Percentiles rank a stretch among this genome's conserved stretches.
Evolutionary conservation across 768 basidiomycete species (phyloP).

Genomic region (Antrodiella citrinella): DNA sequence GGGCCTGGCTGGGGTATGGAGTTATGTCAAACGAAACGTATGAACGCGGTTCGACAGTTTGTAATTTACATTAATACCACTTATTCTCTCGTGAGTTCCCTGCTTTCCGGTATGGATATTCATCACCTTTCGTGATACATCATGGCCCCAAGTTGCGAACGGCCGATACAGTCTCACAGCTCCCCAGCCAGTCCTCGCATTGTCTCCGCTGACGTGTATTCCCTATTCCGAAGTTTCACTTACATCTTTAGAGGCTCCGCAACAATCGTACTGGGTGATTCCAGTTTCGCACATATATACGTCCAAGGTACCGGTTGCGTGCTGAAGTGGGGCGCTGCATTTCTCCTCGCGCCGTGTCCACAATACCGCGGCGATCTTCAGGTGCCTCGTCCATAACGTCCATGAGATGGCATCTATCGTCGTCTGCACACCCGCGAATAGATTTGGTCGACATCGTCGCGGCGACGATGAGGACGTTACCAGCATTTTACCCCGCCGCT

Average conservation of each 20-base stretch:
- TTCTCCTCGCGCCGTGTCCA: not conserved
- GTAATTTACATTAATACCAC: constrained; percentile 32
- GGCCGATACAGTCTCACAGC: not conserved
- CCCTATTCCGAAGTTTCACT: not conserved
- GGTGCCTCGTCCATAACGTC: no score
- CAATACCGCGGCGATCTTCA: not conserved
- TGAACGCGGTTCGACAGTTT: constrained; percentile 40
- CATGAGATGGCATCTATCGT: not conserved
- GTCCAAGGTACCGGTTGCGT: not conserved
- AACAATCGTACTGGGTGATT: not conserved
- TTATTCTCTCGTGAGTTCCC: constrained; percentile 20
- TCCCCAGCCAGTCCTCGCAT: not conserved
- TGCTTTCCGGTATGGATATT: constrained; percentile 5
- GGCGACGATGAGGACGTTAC: not conserved
- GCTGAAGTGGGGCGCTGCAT: not conserved
- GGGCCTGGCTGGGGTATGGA: constrained; percentile 87
- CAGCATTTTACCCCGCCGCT: not conserved
- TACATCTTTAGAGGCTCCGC: not conserved
- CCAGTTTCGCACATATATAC: not conserved
- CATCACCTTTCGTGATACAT: constrained; percentile 8
- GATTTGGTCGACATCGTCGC: not conserved
- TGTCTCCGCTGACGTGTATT: not conserved
- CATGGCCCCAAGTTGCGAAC: constrained; percentile 1
- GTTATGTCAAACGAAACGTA: constrained; percentile 86
- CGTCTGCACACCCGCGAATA: not conserved